Percentiles rank a stretch among this genome's conserved stretches.
phyloP scores from a whole-genome alignment of 441 rosid genomes.

The Pelargonium australe region DNA sequence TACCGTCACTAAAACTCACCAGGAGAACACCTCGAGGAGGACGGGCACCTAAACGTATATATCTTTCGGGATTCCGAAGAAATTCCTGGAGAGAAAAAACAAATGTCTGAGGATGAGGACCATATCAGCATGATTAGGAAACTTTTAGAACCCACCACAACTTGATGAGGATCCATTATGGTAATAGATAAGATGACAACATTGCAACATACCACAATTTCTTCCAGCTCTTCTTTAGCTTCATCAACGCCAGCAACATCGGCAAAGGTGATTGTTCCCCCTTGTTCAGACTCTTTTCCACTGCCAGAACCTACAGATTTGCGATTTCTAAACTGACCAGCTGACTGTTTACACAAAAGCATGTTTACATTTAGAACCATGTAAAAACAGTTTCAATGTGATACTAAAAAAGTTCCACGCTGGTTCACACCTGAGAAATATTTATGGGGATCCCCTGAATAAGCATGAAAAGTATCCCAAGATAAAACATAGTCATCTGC shows the following conservation, averaged over 20 bases:
- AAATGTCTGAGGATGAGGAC: constrained; percentile 17
- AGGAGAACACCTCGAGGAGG: constrained; percentile 97
- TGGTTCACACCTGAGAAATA: constrained; percentile 62
- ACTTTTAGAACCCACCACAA: constrained; percentile 9
- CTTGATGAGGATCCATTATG: constrained; percentile 9
- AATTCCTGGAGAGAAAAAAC: constrained; percentile 56
- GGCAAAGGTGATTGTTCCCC: constrained; percentile 79
- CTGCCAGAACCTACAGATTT: constrained; percentile 66
- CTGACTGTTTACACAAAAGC: constrained; percentile 46
- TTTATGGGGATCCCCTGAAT: constrained; percentile 69
- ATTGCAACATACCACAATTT: constrained; percentile 65
- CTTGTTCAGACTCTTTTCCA: constrained; percentile 60
- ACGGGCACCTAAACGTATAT: constrained; percentile 83
- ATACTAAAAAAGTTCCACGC: constrained; percentile 16
- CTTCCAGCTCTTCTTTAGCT: constrained; percentile 98
- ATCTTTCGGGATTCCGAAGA: constrained; percentile 87
- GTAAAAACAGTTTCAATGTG: constrained; percentile 12
- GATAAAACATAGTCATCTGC: constrained; percentile 81
- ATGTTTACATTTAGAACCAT: constrained; percentile 20
- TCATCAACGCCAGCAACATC: constrained; percentile 99
- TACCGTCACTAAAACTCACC: constrained; percentile 44
- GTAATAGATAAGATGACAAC: background rate
- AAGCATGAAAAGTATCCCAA: constrained; percentile 78
- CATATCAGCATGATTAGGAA: constrained; percentile 12
- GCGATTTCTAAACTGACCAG: constrained; percentile 71